Evolutionary conservation across 2,329 filamentous ascomycete genomes (phyloP).

Genomic region (Hymenoscyphus albidus): DNA sequence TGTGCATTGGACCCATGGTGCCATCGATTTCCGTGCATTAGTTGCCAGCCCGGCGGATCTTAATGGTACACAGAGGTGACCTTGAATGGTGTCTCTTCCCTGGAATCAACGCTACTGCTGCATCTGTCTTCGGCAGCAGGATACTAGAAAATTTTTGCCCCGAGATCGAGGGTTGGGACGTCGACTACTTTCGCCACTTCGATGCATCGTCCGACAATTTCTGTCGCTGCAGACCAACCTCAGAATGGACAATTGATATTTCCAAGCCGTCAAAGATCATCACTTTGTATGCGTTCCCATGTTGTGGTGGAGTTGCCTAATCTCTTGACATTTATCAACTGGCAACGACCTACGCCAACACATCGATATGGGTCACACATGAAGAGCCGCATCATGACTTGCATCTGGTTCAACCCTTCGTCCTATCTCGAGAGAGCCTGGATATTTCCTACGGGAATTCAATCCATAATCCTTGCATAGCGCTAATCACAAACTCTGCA

Average conservation of each 20-base stretch:
- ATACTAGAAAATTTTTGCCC: constrained; percentile 24
- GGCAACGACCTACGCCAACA: constrained; percentile 83
- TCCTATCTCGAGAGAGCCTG: constrained; percentile 38
- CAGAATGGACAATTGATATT: constrained; percentile 32
- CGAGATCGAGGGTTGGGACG: constrained; percentile 25
- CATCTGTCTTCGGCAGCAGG: constrained; percentile 23
- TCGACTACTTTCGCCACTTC: constrained; percentile 34
- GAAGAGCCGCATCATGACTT: constrained; percentile 58
- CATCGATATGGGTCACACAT: constrained; percentile 73
- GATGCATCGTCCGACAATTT: constrained; percentile 32
- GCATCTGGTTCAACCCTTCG: constrained; percentile 36
- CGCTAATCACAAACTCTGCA: constrained; percentile 41
- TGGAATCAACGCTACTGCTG: constrained; percentile 15
- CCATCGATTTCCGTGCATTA: constrained; percentile 34
- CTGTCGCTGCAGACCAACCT: constrained; percentile 33
- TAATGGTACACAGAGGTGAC: constrained; percentile 18
- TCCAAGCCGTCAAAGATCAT: constrained; percentile 34
- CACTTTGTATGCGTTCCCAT: constrained; percentile 37
- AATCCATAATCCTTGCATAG: constrained; percentile 33
- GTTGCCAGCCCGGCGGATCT: constrained; percentile 33
- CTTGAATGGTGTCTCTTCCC: constrained; percentile 14
- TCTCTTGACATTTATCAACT: constrained; percentile 67
- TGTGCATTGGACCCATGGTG: constrained; percentile 26
- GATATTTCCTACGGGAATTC: constrained; percentile 29
- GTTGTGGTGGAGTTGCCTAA: constrained; percentile 60